These are phyloP conservation scores for Saksenaea vasiformis DNA, from an alignment of 371 early-diverging fungal genomes.

Conservation along the genomic window DNA sequence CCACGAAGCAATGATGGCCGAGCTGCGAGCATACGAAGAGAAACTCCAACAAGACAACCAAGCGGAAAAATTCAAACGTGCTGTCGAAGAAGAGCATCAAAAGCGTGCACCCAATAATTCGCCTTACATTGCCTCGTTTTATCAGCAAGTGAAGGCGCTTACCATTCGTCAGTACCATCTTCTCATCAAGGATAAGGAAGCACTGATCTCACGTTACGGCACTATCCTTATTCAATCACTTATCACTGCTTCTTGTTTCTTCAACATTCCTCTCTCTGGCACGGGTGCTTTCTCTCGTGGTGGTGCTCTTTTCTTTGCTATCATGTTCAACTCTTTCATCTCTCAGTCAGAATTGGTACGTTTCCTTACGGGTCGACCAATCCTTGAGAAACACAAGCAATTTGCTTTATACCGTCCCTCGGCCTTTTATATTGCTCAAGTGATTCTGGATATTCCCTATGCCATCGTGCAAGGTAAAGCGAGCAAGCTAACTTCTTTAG, in stretches of 20 bases:
- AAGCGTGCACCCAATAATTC: constrained; percentile 52
- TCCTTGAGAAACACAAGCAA: constrained; percentile 69
- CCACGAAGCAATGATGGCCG: constrained; percentile 32
- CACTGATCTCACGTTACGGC: constrained; percentile 59
- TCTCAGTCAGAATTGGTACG: constrained; percentile 54
- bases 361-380: constrained; percentile 57
- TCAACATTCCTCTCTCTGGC: constrained; percentile 48
- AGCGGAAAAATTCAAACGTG: constrained; percentile 49
- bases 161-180: constrained; percentile 65
- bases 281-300: constrained; percentile 72
- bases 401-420: constrained; percentile 68
- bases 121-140: constrained; percentile 65
- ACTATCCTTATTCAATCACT: constrained; percentile 63
- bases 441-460: constrained; percentile 42
- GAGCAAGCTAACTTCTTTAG: constrained; percentile 12
- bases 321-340: constrained; percentile 59
- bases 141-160: constrained; percentile 60
- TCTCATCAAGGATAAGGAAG: constrained; percentile 47
- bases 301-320: constrained; percentile 64
- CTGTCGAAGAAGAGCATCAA: constrained; percentile 56
- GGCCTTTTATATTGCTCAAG: constrained; percentile 62
- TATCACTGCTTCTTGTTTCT: constrained; percentile 73
- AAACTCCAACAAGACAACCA: constrained; percentile 30
- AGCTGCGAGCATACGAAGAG: constrained; percentile 42
- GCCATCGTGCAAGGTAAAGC: constrained; percentile 41